A percentile compares a stretch with the other conserved stretches of the same genome.
Conservation (phyloP, 306 rosid species). For the Gastrolobium villosum region DNA sequence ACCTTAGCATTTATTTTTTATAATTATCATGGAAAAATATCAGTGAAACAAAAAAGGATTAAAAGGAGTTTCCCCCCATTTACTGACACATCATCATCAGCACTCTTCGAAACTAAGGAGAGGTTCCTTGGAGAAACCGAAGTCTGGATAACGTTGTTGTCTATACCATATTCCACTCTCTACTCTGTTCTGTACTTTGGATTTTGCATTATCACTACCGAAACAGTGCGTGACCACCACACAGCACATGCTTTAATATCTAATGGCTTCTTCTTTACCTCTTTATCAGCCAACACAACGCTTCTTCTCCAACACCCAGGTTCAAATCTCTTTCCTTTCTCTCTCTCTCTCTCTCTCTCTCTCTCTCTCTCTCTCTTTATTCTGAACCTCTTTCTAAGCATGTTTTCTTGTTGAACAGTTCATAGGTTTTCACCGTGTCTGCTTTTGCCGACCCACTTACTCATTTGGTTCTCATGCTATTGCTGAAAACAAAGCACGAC, state of each 20-base stretch:
- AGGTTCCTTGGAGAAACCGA: no score
- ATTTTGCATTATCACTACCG: not conserved
- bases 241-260: conserved; percentile 25
- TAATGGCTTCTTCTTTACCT: conserved; percentile 73
- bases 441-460: conserved; percentile 58
- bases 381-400: conserved; percentile 12
- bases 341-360: not conserved
- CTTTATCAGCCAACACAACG: conserved; percentile 64
- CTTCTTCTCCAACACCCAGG: conserved; percentile 73
- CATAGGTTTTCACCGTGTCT: conserved; percentile 58
- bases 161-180: no score
- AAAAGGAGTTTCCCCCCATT: no score
- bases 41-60: no score
- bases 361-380: not conserved
- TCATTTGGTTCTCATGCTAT: conserved; percentile 37
- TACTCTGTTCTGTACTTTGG: not conserved
- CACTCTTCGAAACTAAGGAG: no score
- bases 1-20: no score
- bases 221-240: no score
- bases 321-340: conserved; percentile 44
- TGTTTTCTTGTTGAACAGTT: conserved; percentile 53
- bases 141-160: no score
- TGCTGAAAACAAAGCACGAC: conserved; percentile 49
- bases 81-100: no score
- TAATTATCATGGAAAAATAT: no score